Evolutionary conservation across 352 stramenopile genomes (phyloP), one percentile per base, ranked within the genome.

Genomic region (Pythium aquatile): DNA sequence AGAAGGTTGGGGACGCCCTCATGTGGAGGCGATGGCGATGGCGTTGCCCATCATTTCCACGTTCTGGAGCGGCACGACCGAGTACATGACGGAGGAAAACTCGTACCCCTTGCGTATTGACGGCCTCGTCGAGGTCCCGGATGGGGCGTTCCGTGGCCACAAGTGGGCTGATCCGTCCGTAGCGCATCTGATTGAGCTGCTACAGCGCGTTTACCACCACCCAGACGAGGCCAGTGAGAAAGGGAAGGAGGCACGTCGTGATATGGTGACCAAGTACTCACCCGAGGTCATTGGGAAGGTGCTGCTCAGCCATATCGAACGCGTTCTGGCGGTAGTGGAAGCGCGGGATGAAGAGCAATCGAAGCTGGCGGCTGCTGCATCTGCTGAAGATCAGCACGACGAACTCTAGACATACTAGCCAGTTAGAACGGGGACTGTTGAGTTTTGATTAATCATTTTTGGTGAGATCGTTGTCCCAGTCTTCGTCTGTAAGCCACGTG

Each of bases 1-100:
- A n/a, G 94, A 98, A 79, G 93, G 94, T 32, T 98, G 93, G 94
- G 92, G 94, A 4, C 81, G 94, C 16, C 92, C 93, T 14, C 90
- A 98, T 61, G 89, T 97, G 1, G 94, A 98, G 61, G 93, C 93
- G 8, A 98, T 98, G 94, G 78, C 88, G 3, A 98, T 97, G 86
- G 91, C 77, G 6, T 65, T 91, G 28, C 88, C 91, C 14, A 72
- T 98, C 5, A 94, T 98, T 35, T 89, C 91, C 16, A 98, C 91
- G 9, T 97, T 94, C 65, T 98, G 90, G 87, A 97, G 86, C 56
- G 93, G 93, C 11, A 88, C 85, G 1, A 94, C 87, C 5, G 88
- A 96, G 57, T 96, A 90, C 66, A 95, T 96, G 87, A 96, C 85
- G 1, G 66, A 90, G 20, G 73, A 83, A 16, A 96, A 96, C 66